Evolutionary conservation across 2,329 filamentous ascomycete species (phyloP), one percentile per base, ranked within the genome.

Genomic region (Cercospora beticola): DNA sequence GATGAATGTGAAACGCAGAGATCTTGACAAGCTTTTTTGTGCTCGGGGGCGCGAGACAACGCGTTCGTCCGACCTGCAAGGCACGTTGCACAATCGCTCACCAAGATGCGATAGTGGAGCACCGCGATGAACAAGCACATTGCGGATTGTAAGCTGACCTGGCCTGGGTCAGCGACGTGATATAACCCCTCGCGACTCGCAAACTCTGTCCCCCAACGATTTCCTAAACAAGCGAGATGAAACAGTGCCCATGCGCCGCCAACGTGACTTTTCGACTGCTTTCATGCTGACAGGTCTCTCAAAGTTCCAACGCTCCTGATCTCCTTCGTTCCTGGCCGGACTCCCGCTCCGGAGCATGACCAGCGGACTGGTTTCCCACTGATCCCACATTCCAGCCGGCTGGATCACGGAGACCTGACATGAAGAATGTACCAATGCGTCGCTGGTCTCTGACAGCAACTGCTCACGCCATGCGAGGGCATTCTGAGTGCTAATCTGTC

Each of bases 341-440:
- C 49, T 56, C 6, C 23, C 49, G 49, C 49, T 56, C 23, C 23
- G 49, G 23, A 56, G 49, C 49, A 56, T 26, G 23, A 26, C 23
- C 49, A 56, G 26, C 26, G 23, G 14, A 28, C 23, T 56, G 16
- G 23, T 28, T 30, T 21, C 5, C 8, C 30, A 23, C 30, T 16
- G 28, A 31, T 33, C 28, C 72, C 43, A 64, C 72, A 74, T 74
- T 74, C 73, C 73, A 73, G 60, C 70, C 63, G 43, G 64, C 62
- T 60, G 68, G 70, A 62, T 66, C 59, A 64, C 66, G 63, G 62
- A 30, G 18, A 43, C 33, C 64, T 57, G 52, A 67, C 66, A 33
- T 64, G 59, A 71, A 73, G 73, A 75, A 74, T 73, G 71, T 69
- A 56, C 62, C 62, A 62, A 52, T 36, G 60, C 33, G 58, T 66